A percentile compares a stretch with the other conserved stretches of the same genome.
phyloP scores from a whole-genome alignment of 768 basidiomycete genomes.

The Serendipita indica region DNA sequence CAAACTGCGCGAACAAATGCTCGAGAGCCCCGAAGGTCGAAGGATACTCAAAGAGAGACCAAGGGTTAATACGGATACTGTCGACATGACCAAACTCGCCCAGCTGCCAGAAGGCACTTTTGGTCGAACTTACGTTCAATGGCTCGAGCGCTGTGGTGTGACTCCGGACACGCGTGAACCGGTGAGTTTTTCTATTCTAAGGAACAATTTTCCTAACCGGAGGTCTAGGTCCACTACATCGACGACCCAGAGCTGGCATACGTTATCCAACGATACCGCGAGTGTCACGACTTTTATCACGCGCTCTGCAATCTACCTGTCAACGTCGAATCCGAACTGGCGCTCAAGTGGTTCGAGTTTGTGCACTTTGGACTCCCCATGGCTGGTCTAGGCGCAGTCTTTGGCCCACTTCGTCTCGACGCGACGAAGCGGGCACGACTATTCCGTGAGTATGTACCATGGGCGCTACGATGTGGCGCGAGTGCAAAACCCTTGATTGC shows the following conservation, averaged over 20 bases:
- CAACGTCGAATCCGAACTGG: constrained; percentile 78
- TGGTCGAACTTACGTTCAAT: constrained; percentile 73
- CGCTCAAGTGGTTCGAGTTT: constrained; percentile 89
- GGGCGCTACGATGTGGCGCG: constrained; percentile 78
- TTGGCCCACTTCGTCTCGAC: constrained; percentile 63
- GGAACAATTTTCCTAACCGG: constrained; percentile 4
- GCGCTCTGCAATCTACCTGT: constrained; percentile 81
- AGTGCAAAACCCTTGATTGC: constrained; percentile 63
- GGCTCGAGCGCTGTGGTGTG: constrained; percentile 77
- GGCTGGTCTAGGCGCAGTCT: constrained; percentile 60
- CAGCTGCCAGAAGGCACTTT: constrained; percentile 65
- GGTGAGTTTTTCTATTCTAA: constrained; percentile 30
- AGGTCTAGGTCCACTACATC: constrained; percentile 73
- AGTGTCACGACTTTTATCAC: constrained; percentile 97
- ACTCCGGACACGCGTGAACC: constrained; percentile 90
- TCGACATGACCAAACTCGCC: constrained; percentile 55
- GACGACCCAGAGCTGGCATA: constrained; percentile 92
- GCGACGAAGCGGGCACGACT: constrained; percentile 37
- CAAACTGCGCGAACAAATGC: constrained; percentile 60
- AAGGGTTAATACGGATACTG: constrained; percentile 55
- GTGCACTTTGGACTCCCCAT: constrained; percentile 85
- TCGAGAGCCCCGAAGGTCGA: constrained; percentile 66
- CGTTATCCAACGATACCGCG: constrained; percentile 94
- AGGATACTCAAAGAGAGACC: constrained; percentile 73
- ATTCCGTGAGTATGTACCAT: constrained; percentile 74